These are phyloP conservation scores for Circinella minor DNA, from an alignment of 371 early-diverging fungal species.

Conservation along the genomic window DNA sequence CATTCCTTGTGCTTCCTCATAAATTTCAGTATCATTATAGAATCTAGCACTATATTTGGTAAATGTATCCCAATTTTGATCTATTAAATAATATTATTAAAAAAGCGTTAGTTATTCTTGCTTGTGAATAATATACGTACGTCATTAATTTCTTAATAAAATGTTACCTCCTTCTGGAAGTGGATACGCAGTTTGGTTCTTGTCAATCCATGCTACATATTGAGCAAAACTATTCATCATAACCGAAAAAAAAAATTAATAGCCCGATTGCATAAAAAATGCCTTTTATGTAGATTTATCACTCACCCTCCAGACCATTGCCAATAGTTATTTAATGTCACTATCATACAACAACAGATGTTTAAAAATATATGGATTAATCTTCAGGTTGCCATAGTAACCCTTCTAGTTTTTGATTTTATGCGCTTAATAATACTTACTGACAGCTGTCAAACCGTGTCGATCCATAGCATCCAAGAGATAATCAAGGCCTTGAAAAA, in stretches of 20 bases:
- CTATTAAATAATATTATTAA: too few species aligned
- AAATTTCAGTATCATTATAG: slow-evolving; percentile 38
- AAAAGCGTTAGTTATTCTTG: too few species aligned
- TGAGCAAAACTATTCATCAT: slow-evolving; percentile 27
- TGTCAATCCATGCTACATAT: slow-evolving; percentile 58
- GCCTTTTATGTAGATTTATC: neutral
- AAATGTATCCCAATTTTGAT: slow-evolving; percentile 13
- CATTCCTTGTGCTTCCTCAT: slow-evolving; percentile 25
- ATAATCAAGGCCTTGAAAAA: slow-evolving; percentile 59
- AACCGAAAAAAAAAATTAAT: slow-evolving; percentile 17
- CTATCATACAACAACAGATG: slow-evolving; percentile 9
- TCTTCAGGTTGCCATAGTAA: too few species aligned
- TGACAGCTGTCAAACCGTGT: slow-evolving; percentile 55
- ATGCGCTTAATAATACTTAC: slow-evolving; percentile 26
- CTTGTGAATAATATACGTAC: too few species aligned
- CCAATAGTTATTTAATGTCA: slow-evolving; percentile 63
- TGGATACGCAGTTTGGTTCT: slow-evolving; percentile 37
- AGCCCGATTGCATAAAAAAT: neutral
- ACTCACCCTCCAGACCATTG: slow-evolving; percentile 67
- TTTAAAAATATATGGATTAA: neutral
- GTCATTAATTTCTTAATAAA: slow-evolving; percentile 5
- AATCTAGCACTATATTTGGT: slow-evolving; percentile 37
- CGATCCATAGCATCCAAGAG: slow-evolving; percentile 52
- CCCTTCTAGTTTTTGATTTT: too few species aligned
- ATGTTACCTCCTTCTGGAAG: slow-evolving; percentile 29